These are phyloP conservation scores for Microdochium nivale DNA, from an alignment of 2,329 filamentous ascomycete species.

Conservation along the genomic window DNA sequence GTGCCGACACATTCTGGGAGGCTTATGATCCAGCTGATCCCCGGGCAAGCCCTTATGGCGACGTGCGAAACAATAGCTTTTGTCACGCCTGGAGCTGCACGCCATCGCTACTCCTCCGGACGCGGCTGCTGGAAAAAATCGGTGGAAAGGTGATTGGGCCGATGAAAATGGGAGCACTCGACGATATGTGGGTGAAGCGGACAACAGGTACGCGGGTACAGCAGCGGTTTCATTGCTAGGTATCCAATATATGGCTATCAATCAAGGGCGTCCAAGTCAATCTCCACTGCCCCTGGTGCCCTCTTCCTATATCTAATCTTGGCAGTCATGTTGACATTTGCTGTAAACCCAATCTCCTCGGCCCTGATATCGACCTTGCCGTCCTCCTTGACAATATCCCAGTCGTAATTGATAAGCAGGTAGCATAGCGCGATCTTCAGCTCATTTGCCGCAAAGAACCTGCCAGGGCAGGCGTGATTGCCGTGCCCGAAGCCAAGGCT, in stretches of 20 bases:
- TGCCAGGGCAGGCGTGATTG: constrained; percentile 26
- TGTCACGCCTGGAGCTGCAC: constrained; percentile 25
- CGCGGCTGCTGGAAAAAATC: not conserved
- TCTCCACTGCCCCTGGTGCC: not conserved
- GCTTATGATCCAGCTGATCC: constrained; percentile 18
- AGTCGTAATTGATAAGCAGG: constrained; percentile 22
- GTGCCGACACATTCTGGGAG: constrained; percentile 24
- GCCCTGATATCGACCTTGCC: not conserved
- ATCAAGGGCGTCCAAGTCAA: not conserved
- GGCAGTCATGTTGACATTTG: not conserved
- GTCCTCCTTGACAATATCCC: constrained; percentile 3
- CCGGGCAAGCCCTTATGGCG: constrained; percentile 19
- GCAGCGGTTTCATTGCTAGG: too few species aligned
- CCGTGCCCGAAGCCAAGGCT: constrained; percentile 26
- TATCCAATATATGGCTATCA: too few species aligned
- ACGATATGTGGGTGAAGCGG: not conserved
- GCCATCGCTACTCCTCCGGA: constrained; percentile 17
- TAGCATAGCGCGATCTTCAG: constrained; percentile 23
- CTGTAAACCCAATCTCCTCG: not conserved
- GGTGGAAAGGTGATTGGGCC: not conserved
- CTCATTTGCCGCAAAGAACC: constrained; percentile 27
- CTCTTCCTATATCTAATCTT: not conserved
- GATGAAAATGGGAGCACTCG: not conserved
- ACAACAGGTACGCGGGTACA: not conserved
- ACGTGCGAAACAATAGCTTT: constrained; percentile 22